Evolutionary conservation across 352 stramenopile species (phyloP).

Genomic region (Elongisporangium anandrum): DNA sequence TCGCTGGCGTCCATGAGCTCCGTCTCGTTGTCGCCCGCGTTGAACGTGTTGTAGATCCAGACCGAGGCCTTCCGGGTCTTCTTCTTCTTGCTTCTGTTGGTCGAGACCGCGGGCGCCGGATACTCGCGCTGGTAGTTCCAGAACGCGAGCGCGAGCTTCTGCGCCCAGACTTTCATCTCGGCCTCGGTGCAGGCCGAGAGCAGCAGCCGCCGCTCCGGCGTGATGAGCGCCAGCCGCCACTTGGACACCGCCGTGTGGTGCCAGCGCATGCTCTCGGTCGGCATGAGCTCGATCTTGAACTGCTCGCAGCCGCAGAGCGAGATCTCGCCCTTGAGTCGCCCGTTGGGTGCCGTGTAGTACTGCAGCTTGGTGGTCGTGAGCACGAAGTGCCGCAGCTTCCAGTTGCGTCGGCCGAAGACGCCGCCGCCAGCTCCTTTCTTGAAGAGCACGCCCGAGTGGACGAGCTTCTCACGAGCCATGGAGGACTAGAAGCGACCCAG

Average conservation of each 20-base stretch:
- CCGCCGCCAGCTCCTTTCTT: conserved; percentile 41
- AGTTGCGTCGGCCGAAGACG: conserved; percentile 43
- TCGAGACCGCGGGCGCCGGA: not conserved
- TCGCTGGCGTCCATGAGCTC: not conserved
- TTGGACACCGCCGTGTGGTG: conserved; percentile 33
- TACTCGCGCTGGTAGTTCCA: conserved; percentile 9
- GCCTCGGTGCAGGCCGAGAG: conserved; percentile 28
- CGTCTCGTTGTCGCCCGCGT: not conserved
- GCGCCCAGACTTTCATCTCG: conserved; percentile 50
- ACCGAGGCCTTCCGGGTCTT: not conserved
- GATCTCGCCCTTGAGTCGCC: conserved; percentile 30
- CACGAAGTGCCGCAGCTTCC: conserved; percentile 50
- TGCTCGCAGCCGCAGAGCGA: conserved; percentile 21
- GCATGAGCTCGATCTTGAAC: conserved; percentile 39
- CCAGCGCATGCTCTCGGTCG: conserved; percentile 31
- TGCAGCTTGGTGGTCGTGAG: conserved; percentile 23
- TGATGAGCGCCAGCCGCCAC: conserved; percentile 42
- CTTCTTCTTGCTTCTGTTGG: not conserved
- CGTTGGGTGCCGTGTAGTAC: conserved; percentile 34
- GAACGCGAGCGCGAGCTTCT: conserved; percentile 31
- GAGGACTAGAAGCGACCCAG: not conserved
- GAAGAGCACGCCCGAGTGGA: conserved; percentile 41
- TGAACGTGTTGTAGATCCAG: not conserved
- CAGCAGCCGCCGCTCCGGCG: conserved; percentile 22
- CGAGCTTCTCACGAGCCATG: not conserved